phyloP scores from a whole-genome alignment of 2,329 filamentous ascomycete genomes.

The Malbranchea zuffiana region DNA sequence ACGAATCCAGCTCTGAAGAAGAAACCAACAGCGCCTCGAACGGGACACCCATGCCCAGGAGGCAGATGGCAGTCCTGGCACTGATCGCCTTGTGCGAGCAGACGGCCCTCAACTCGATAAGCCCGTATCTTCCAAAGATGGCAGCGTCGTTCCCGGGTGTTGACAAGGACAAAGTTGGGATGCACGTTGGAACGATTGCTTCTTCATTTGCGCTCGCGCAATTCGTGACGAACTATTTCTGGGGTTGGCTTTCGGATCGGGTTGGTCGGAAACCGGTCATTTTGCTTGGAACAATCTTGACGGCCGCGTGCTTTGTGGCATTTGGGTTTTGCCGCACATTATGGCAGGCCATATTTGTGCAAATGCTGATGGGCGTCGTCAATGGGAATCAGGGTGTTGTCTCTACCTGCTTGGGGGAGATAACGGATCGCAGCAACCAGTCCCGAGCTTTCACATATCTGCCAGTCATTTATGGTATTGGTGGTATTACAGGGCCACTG shows the following conservation, averaged over 20 bases:
- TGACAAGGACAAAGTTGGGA: slow-evolving; percentile 55
- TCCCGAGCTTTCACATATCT: slow-evolving; percentile 87
- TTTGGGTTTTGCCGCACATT: slow-evolving; percentile 80
- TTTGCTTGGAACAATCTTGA: slow-evolving; percentile 68
- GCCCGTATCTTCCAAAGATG: slow-evolving; percentile 91
- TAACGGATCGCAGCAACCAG: slow-evolving; percentile 92
- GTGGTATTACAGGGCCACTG: slow-evolving; percentile 83
- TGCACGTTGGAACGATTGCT: slow-evolving; percentile 85
- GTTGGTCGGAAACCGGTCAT: slow-evolving; percentile 76
- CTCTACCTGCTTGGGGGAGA: slow-evolving; percentile 84
- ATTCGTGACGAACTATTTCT: slow-evolving; percentile 82
- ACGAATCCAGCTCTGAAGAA: slow-evolving; percentile 21
- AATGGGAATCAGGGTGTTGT: slow-evolving; percentile 95
- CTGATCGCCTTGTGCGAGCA: slow-evolving; percentile 87
- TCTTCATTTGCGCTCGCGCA: slow-evolving; percentile 88
- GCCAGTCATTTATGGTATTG: slow-evolving; percentile 89
- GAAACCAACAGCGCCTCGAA: slow-evolving; percentile 12
- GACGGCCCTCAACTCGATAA: slow-evolving; percentile 92
- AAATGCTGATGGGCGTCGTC: slow-evolving; percentile 79
- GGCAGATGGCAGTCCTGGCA: slow-evolving; percentile 73
- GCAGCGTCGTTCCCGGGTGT: slow-evolving; percentile 74
- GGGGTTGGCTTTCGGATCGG: slow-evolving; percentile 72
- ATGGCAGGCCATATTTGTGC: slow-evolving; percentile 75
- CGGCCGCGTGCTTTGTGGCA: slow-evolving; percentile 66
- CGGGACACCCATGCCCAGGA: slow-evolving; percentile 65